Percentiles rank a stretch among this genome's conserved stretches.
phyloP scores from a whole-genome alignment of 371 early-diverging fungal species.

The Circinella minor region DNA sequence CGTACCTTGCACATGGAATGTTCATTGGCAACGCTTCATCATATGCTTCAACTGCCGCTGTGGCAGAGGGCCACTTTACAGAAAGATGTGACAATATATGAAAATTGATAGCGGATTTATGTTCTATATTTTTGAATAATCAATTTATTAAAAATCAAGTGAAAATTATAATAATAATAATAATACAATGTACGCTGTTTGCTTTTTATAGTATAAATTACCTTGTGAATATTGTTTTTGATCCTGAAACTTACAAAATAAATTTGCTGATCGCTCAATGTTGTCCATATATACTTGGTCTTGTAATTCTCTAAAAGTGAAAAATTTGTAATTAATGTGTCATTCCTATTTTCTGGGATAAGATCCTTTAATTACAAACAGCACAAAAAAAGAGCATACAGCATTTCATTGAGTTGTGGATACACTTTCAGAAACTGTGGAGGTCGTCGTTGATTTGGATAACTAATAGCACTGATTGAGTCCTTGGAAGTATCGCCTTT shows the following conservation, averaged over 20 bases:
- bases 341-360: background rate
- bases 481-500: background rate
- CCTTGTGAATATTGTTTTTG: slow-evolving; percentile 13
- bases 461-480: background rate
- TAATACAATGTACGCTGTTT: too few species aligned
- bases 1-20: slow-evolving; percentile 37
- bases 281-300: slow-evolving; percentile 45
- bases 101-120: slow-evolving; percentile 21
- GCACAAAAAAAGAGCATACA: slow-evolving; percentile 15
- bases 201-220: background rate
- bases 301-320: slow-evolving; percentile 25
- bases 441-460: slow-evolving; percentile 26
- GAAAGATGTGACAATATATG: slow-evolving; percentile 29
- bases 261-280: slow-evolving; percentile 38
- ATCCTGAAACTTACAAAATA: slow-evolving; percentile 33
- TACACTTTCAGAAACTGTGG: slow-evolving; percentile 34
- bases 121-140: slow-evolving; percentile 13
- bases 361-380: too few species aligned
- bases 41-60: slow-evolving; percentile 34
- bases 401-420: background rate
- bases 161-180: background rate
- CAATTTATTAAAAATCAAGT: background rate
- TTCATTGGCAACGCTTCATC: slow-evolving; percentile 45
- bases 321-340: background rate
- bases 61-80: slow-evolving; percentile 34